phyloP scores from a whole-genome alignment of 2,329 filamentous ascomycete species.

The Penicillium sp. region DNA sequence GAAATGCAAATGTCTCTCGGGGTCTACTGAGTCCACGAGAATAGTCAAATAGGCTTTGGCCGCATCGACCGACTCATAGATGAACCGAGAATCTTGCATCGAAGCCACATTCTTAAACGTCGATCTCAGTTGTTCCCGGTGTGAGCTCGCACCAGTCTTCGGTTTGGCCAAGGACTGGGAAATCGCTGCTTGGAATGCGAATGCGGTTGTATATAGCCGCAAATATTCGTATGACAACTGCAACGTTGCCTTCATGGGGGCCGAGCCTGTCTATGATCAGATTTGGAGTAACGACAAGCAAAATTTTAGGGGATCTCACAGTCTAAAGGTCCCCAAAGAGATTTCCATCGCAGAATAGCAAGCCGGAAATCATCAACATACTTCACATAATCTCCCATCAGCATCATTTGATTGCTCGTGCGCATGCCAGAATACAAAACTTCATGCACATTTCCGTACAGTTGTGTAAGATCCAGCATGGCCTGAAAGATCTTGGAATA shows the following conservation, averaged over 20 bases:
- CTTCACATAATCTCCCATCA: conserved; percentile 70
- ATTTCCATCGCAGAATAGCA: conserved; percentile 69
- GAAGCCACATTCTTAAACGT: conserved; percentile 57
- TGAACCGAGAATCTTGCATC: conserved; percentile 63
- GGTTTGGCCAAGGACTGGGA: conserved; percentile 49
- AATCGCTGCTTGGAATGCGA: conserved; percentile 70
- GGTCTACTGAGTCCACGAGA: conserved; percentile 60
- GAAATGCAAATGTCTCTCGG: conserved; percentile 58
- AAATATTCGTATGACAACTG: conserved; percentile 71
- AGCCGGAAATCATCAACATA: conserved; percentile 72
- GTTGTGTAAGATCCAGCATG: conserved; percentile 67
- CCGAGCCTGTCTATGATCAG: conserved; percentile 50
- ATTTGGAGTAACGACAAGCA: neutral
- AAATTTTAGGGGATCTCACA: conserved; percentile 46
- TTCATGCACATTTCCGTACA: conserved; percentile 73
- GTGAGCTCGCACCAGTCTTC: conserved; percentile 34
- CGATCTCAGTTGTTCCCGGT: conserved; percentile 42
- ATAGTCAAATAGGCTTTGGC: conserved; percentile 62
- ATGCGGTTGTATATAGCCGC: conserved; percentile 70
- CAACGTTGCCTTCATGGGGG: conserved; percentile 64
- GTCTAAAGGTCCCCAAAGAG: conserved; percentile 64
- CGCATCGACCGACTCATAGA: conserved; percentile 64
- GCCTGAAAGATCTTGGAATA: conserved; percentile 69
- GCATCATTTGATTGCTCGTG: conserved; percentile 66
- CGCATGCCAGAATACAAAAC: conserved; percentile 70